These are phyloP conservation scores for Solidago caesia DNA, from an alignment of 129 eudicot genomes.

Conservation along the genomic window DNA sequence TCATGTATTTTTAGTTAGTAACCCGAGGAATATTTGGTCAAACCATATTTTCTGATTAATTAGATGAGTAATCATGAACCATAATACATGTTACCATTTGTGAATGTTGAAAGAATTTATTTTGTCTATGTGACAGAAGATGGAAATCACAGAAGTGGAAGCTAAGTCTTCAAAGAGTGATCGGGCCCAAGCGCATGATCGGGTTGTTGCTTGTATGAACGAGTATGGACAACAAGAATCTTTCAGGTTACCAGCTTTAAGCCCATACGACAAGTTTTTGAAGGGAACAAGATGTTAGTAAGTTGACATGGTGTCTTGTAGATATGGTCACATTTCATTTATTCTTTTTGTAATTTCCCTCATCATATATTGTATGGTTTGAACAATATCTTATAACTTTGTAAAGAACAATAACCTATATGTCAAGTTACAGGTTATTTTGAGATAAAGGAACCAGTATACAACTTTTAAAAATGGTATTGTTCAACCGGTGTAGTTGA, in stretches of 20 bases:
- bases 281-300: conserved; percentile 60
- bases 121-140: conserved; percentile 12
- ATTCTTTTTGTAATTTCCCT: not conserved
- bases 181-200: conserved; percentile 16
- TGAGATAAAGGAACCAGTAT: no score
- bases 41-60: not conserved
- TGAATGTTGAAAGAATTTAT: not conserved
- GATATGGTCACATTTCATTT: conserved; percentile 15
- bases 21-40: not conserved
- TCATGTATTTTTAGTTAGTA: not conserved
- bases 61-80: not conserved
- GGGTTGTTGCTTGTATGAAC: conserved; percentile 27
- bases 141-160: conserved; percentile 33
- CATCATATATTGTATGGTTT: not conserved
- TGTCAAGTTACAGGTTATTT: not conserved
- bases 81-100: not conserved
- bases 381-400: conserved; percentile 15
- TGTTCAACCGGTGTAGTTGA: no score
- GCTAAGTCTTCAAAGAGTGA: conserved; percentile 24
- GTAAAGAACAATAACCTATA: not conserved
- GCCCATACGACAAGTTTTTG: conserved; percentile 77
- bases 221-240: conserved; percentile 49
- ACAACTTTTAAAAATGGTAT: no score
- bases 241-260: conserved; percentile 66
- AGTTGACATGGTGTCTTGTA: conserved; percentile 1